A percentile compares a stretch with the other conserved stretches of the same genome.
phyloP scores from a whole-genome alignment of 495 filamentous ascomycete genomes.

The Wilcoxina mikolae region DNA sequence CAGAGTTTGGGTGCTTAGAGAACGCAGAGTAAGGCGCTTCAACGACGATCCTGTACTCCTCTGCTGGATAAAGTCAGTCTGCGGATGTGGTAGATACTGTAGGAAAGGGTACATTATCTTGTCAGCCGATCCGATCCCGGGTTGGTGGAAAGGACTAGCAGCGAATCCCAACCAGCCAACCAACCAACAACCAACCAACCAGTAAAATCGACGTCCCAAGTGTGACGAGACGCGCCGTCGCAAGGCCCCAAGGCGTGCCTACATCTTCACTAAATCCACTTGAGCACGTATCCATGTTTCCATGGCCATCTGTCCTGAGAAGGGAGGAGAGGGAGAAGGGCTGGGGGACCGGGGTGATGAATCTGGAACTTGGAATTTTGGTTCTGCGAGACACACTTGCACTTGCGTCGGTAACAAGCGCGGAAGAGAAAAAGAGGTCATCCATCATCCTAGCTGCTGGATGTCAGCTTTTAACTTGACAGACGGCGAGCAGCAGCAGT shows the following conservation, averaged over 20 bases:
- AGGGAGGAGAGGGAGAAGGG: neutral
- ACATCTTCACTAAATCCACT: neutral
- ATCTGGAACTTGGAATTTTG: neutral
- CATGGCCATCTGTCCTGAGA: neutral
- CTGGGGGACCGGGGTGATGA: neutral
- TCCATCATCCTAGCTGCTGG: neutral
- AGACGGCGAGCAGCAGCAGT: conserved; percentile 3
- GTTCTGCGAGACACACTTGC: conserved; percentile 1
- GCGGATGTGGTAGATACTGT: conserved; percentile 1
- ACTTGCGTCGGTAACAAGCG: neutral
- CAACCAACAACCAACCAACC: neutral
- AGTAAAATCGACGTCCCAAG: neutral
- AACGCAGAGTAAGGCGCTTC: neutral
- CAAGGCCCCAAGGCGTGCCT: neutral
- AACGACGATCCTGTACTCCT: neutral
- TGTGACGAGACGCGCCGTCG: conserved; percentile 3
- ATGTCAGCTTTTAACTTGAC: neutral
- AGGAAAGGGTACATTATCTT: conserved; percentile 2
- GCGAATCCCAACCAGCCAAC: neutral
- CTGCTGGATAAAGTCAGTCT: too few relatives aligned
- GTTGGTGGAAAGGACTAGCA: neutral
- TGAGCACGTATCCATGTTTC: neutral
- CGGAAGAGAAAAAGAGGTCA: conserved; percentile 1
- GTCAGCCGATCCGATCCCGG: conserved; percentile 3
- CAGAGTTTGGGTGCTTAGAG: neutral